Evolutionary conservation across 495 filamentous ascomycete genomes (phyloP).

Genomic region (Parachaetomium inaequale): DNA sequence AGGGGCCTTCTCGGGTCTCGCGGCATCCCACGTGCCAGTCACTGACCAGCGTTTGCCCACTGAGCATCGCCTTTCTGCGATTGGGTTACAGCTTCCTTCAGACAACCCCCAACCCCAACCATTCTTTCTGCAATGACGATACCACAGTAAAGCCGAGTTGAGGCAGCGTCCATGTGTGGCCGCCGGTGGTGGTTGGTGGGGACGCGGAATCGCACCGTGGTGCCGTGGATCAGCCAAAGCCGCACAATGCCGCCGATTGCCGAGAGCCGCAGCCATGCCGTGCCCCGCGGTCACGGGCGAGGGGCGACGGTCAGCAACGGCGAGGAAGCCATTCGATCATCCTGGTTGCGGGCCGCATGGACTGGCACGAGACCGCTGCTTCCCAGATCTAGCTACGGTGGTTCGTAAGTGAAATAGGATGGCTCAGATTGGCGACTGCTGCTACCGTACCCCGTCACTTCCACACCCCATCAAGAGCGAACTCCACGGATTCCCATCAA

Average conservation of each 20-base stretch:
- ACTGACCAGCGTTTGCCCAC: not conserved
- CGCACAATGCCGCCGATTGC: constrained; percentile 33
- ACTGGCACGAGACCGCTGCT: constrained; percentile 16
- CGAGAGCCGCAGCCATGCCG: constrained; percentile 19
- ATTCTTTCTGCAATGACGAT: constrained; percentile 10
- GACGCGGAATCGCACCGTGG: constrained; percentile 32
- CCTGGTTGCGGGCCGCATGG: not conserved
- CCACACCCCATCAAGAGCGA: not conserved
- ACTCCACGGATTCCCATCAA: not conserved
- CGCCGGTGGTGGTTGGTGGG: constrained; percentile 16
- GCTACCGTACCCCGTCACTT: constrained; percentile 6
- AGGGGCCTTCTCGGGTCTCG: not conserved
- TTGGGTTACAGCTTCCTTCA: not conserved
- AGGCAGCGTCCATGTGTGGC: not conserved
- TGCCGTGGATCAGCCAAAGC: constrained; percentile 24
- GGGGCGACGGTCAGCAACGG: constrained; percentile 21
- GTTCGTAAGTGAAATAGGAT: constrained; percentile 2
- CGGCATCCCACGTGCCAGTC: not conserved
- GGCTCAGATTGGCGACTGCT: constrained; percentile 2
- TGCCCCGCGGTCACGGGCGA: not conserved
- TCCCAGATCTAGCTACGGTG: constrained; percentile 13
- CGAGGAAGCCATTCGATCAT: not conserved
- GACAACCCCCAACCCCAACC: not conserved
- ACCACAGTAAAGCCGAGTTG: constrained; percentile 24
- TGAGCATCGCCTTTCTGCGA: not conserved